Conservation (phyloP, 225 moss, liverwort and hornwort genomes). For the Sphagnum tenellum region DNA sequence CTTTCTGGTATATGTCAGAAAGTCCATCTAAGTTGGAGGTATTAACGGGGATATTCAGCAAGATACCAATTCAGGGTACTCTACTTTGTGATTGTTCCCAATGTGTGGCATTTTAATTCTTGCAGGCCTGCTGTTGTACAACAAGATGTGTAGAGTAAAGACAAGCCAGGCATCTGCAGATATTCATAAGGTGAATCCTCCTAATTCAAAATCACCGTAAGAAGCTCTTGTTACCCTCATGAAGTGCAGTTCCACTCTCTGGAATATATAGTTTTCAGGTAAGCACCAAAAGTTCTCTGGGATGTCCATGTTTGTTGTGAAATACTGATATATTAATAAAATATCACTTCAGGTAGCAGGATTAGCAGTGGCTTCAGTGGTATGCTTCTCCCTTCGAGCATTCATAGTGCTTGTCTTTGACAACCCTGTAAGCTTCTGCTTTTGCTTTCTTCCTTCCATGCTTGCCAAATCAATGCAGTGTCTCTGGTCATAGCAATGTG, state of each 20-base stretch:
- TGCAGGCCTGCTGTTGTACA: slow-evolving; percentile 64
- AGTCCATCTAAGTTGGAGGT: no score
- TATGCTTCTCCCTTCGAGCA: slow-evolving; percentile 75
- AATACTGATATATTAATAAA: not conserved
- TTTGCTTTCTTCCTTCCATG: no score
- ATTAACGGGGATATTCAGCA: no score
- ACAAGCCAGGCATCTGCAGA: slow-evolving; percentile 68
- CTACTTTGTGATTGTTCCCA: no score
- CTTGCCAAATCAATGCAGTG: no score
- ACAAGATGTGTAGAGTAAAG: slow-evolving; percentile 80
- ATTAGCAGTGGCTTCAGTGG: slow-evolving; percentile 70
- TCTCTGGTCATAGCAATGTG: no score
- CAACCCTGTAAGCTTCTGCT: slow-evolving; percentile 45
- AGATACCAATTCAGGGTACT: no score
- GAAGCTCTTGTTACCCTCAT: not conserved
- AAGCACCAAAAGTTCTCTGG: not conserved
- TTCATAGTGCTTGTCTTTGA: slow-evolving; percentile 65
- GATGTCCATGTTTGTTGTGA: no score
- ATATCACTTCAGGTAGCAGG: slow-evolving; percentile 55
- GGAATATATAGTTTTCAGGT: not conserved
- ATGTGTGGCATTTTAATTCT: slow-evolving; percentile 1
- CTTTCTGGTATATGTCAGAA: no score
- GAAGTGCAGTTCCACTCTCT: not conserved
- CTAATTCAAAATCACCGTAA: no score
- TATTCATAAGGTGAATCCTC: slow-evolving; percentile 46